A percentile compares a stretch with the other conserved stretches of the same genome.
These are phyloP conservation scores for Parietichytrium sp. DNA, from an alignment of 108 stramenopile genomes.

Conservation along the genomic window DNA sequence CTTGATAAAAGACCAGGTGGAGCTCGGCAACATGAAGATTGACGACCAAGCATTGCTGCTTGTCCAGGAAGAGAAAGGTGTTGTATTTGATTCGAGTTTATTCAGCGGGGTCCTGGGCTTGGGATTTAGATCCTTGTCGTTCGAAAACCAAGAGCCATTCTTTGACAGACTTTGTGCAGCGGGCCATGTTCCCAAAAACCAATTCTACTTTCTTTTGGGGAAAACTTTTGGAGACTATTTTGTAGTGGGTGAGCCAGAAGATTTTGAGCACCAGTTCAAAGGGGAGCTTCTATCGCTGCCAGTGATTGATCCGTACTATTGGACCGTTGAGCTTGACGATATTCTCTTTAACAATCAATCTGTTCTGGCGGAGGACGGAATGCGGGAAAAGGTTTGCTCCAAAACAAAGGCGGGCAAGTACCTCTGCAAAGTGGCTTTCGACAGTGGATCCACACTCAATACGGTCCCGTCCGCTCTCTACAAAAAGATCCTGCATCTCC, in stretches of 20 bases:
- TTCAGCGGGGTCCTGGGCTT: constrained; percentile 17
- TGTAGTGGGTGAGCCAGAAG: not conserved
- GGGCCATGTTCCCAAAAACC: not conserved
- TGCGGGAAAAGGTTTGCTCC: not conserved
- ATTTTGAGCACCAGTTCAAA: not conserved
- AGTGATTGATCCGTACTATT: not conserved
- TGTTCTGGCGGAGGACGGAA: not conserved
- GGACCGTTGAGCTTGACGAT: not conserved
- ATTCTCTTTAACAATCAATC: constrained; percentile 16
- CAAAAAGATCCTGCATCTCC: not conserved
- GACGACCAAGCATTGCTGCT: not conserved
- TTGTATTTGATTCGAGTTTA: not conserved
- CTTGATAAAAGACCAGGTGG: not conserved
- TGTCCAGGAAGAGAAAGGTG: not conserved
- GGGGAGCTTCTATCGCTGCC: not conserved
- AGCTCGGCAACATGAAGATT: not conserved
- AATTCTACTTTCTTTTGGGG: constrained; percentile 35
- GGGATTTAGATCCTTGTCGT: not conserved
- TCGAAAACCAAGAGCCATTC: not conserved
- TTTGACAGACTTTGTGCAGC: not conserved
- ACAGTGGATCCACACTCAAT: constrained; percentile 3
- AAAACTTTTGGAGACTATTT: not conserved
- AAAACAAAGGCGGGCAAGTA: too few relatives aligned
- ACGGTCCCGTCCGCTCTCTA: not conserved
- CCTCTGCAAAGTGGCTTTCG: constrained; percentile 32